Evolutionary conservation across 441 rosid genomes (phyloP).

Genomic region (Rhodomyrtus psidioides): DNA sequence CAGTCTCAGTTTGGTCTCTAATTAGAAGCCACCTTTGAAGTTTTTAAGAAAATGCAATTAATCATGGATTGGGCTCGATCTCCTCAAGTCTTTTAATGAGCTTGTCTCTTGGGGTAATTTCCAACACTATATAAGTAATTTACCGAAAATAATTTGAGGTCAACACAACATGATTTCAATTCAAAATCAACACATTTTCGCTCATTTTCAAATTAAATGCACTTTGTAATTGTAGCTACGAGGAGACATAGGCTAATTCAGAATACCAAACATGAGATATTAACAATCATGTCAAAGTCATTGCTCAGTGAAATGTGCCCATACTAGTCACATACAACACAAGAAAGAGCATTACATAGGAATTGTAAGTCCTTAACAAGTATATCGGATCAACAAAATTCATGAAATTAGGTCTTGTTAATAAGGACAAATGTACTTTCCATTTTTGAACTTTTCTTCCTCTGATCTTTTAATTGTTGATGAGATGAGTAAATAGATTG

Average conservation of each 20-base stretch:
- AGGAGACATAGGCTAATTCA: background rate
- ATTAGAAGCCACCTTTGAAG: too few relatives aligned
- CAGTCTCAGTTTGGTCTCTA: too few relatives aligned
- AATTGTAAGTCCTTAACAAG: background rate
- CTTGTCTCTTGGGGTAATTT: background rate
- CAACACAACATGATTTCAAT: background rate
- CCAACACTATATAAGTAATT: fast-evolving
- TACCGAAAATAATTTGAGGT: background rate
- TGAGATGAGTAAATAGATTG: too few relatives aligned
- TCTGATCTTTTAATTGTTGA: too few relatives aligned
- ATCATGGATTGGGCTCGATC: background rate
- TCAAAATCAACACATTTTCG: background rate
- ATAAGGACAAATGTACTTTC: background rate
- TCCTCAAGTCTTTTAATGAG: background rate
- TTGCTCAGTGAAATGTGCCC: background rate
- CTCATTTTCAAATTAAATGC: background rate
- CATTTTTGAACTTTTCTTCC: background rate
- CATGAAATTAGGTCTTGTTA: background rate
- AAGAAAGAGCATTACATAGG: fast-evolving
- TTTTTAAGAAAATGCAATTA: background rate
- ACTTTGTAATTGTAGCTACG: background rate
- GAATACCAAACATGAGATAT: background rate
- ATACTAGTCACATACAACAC: background rate
- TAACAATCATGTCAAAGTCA: background rate
- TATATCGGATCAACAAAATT: background rate